These are phyloP conservation scores for Globisporangium uncinulatum DNA, from an alignment of 352 stramenopile genomes.

Conservation along the genomic window DNA sequence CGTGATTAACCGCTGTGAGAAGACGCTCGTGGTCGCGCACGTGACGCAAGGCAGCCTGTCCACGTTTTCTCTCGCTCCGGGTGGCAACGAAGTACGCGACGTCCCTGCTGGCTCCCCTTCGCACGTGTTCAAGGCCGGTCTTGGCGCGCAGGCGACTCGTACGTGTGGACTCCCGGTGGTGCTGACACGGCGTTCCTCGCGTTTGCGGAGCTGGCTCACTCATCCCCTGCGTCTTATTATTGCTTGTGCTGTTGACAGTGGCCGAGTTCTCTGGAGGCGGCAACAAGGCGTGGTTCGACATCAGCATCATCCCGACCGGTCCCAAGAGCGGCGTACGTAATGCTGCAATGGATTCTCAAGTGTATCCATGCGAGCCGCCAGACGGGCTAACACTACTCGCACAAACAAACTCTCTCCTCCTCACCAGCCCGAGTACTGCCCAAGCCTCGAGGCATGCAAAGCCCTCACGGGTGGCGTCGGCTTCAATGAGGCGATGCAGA, in stretches of 20 bases:
- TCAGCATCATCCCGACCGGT: slow-evolving; percentile 72
- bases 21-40: slow-evolving; percentile 38
- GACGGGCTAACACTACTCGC: not conserved
- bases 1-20: slow-evolving; percentile 51
- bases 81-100: slow-evolving; percentile 23
- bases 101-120: slow-evolving; percentile 27
- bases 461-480: slow-evolving; percentile 46
- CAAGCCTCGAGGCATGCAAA: slow-evolving; percentile 47
- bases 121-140: slow-evolving; percentile 48
- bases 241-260: slow-evolving; percentile 18
- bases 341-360: no score
- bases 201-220: not conserved
- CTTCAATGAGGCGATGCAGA: slow-evolving; percentile 70
- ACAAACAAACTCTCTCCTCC: not conserved
- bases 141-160: slow-evolving; percentile 46
- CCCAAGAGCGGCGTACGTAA: slow-evolving; percentile 24
- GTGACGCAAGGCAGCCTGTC: slow-evolving; percentile 20
- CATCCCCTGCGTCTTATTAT: no score
- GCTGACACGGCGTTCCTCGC: not conserved
- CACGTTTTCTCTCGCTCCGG: slow-evolving; percentile 24
- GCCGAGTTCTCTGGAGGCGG: slow-evolving; percentile 66
- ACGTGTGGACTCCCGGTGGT: slow-evolving; percentile 13
- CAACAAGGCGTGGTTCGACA: slow-evolving; percentile 57
- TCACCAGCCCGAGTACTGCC: slow-evolving; percentile 47
- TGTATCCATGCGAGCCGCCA: no score